Conservation (phyloP, 2,329 filamentous ascomycete species). For the Tricladium varicosporioides region DNA sequence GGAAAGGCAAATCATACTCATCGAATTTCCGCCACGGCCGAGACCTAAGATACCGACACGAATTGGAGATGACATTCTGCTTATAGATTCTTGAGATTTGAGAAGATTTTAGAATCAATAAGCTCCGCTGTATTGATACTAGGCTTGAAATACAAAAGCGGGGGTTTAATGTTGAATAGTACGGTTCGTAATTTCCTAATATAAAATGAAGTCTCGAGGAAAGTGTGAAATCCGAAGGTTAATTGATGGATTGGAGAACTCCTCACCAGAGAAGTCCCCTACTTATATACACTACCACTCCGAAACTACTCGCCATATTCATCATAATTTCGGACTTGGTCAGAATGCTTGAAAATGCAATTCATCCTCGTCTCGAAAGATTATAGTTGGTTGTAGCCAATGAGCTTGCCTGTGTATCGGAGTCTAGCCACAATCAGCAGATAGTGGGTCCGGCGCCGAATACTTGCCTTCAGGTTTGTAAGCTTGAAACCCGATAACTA, state of each 20-base stretch:
- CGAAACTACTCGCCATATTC: neutral
- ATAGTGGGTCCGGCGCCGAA: neutral
- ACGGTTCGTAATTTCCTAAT: neutral
- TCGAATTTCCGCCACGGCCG: neutral
- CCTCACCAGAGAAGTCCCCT: neutral
- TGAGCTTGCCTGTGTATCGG: neutral
- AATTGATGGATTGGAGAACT: neutral
- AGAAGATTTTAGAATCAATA: too few relatives aligned
- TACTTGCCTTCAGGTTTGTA: neutral
- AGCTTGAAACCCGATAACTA: neutral
- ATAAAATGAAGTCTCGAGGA: neutral
- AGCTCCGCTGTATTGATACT: too few relatives aligned
- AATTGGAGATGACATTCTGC: slow-evolving; percentile 11
- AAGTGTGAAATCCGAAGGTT: neutral
- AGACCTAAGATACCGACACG: slow-evolving; percentile 23
- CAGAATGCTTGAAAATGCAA: neutral
- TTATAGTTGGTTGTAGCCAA: neutral
- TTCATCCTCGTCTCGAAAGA: neutral
- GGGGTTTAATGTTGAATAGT: neutral
- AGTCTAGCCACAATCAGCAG: neutral
- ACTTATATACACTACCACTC: neutral
- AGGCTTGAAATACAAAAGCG: neutral
- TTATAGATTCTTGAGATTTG: too few relatives aligned
- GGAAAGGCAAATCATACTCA: neutral
- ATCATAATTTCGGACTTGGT: neutral